phyloP scores from a whole-genome alignment of 352 stramenopile species.

The Globisporangium echinulatum region DNA sequence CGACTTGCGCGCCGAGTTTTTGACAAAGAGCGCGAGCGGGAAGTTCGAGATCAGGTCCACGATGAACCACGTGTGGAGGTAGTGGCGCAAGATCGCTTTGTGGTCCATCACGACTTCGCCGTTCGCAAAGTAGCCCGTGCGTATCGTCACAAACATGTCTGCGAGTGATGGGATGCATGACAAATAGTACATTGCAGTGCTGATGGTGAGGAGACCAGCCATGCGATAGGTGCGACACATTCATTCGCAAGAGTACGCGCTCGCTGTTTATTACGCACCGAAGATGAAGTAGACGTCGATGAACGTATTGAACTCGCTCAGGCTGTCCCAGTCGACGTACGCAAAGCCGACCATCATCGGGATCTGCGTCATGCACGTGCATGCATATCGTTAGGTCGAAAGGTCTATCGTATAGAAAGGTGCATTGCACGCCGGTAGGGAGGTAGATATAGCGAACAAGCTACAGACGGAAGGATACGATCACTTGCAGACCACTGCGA shows the following conservation, averaged over 20 bases:
- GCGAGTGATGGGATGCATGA: background rate
- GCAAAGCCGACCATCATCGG: slow-evolving; percentile 64
- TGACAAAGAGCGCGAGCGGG: slow-evolving; percentile 60
- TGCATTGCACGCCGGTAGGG: no score
- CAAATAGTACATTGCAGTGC: no score
- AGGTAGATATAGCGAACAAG: no score
- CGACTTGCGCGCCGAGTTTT: slow-evolving; percentile 49
- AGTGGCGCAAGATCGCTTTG: slow-evolving; percentile 47
- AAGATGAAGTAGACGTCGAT: slow-evolving; percentile 79
- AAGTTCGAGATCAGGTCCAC: slow-evolving; percentile 82
- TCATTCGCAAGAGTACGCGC: no score
- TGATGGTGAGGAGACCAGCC: background rate
- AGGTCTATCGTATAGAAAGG: no score
- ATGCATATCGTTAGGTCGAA: background rate
- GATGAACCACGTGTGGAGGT: slow-evolving; percentile 77
- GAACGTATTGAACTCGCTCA: slow-evolving; percentile 52
- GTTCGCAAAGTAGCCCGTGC: slow-evolving; percentile 66
- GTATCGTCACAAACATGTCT: slow-evolving; percentile 81
- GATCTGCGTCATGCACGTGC: slow-evolving; percentile 5
- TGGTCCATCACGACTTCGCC: slow-evolving; percentile 81
- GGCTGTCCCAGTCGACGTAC: slow-evolving; percentile 52
- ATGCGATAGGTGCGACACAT: background rate
- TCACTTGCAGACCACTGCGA: background rate
- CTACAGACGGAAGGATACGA: no score
- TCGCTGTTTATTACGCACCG: slow-evolving; percentile 12